phyloP scores from a whole-genome alignment of 768 basidiomycete species.

The Filobasidium floriforme region DNA sequence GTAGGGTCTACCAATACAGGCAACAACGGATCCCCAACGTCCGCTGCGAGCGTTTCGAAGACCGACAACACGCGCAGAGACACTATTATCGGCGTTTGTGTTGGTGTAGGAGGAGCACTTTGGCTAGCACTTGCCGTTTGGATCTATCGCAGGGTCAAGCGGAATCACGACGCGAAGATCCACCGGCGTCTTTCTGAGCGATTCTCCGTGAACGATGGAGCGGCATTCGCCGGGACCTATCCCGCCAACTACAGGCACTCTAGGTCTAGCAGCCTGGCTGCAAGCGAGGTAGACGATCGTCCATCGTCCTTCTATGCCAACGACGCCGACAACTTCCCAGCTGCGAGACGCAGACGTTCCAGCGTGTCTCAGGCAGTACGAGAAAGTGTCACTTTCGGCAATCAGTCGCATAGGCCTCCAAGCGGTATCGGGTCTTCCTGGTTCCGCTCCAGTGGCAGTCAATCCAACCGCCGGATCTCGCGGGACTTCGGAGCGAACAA shows the following conservation, averaged over 20 bases:
- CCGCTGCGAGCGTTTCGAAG: constrained; percentile 30
- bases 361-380: constrained; percentile 3
- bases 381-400: constrained; percentile 3
- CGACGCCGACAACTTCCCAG: constrained; percentile 37
- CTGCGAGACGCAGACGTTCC: constrained; percentile 8
- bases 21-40: constrained; percentile 11
- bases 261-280: constrained; percentile 33
- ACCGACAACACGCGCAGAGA: constrained; percentile 55
- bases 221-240: constrained; percentile 11
- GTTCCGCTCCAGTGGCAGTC: constrained; percentile 29
- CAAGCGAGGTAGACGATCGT: constrained; percentile 41
- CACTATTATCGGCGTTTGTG: constrained; percentile 66
- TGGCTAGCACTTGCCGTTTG: constrained; percentile 45
- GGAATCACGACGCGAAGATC: constrained; percentile 56
- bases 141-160: constrained; percentile 60
- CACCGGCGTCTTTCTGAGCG: constrained; percentile 66
- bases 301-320: constrained; percentile 44
- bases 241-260: constrained; percentile 23
- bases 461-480: constrained; percentile 24
- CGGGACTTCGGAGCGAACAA: constrained; percentile 31
- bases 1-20: constrained; percentile 27
- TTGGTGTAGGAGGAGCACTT: constrained; percentile 20
- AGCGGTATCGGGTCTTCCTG: constrained; percentile 23
- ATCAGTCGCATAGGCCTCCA: not conserved
- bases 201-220: constrained; percentile 34